These are phyloP conservation scores for Verticillium klebahnii DNA, from an alignment of 2,329 filamentous ascomycete genomes.

Conservation along the genomic window DNA sequence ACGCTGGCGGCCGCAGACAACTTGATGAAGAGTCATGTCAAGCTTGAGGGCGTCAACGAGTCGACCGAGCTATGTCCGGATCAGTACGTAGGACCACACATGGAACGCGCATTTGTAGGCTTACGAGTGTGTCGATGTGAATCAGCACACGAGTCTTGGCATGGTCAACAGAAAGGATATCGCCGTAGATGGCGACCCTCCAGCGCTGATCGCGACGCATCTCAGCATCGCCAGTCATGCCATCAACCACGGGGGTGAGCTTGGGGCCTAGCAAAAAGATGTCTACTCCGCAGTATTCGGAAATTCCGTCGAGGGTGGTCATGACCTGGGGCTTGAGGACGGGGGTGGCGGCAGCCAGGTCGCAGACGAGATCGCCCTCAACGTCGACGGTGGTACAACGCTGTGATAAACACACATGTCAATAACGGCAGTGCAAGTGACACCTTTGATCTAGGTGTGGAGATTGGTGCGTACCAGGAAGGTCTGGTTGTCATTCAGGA, in stretches of 20 bases:
- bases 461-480: conserved; percentile 67
- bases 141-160: conserved; percentile 94
- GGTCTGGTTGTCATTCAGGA: conserved; percentile 88
- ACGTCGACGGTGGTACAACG: conserved; percentile 91
- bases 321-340: conserved; percentile 68
- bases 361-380: conserved; percentile 84
- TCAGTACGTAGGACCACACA: conserved; percentile 2
- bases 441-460: conserved; percentile 1
- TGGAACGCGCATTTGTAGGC: background rate
- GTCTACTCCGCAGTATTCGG: conserved; percentile 86
- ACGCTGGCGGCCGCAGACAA: conserved; percentile 87
- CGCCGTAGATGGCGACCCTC: conserved; percentile 90
- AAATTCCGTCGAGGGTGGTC: conserved; percentile 81
- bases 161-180: conserved; percentile 92
- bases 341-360: conserved; percentile 54
- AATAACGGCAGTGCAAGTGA: conserved; percentile 7
- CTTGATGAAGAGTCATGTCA: conserved; percentile 82
- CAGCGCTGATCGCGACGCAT: conserved; percentile 86
- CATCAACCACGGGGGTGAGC: conserved; percentile 70
- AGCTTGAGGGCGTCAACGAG: conserved; percentile 75
- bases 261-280: conserved; percentile 94
- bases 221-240: conserved; percentile 71
- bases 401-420: conserved; percentile 36
- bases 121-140: conserved; percentile 91
- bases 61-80: conserved; percentile 55